Evolutionary conservation across 2,329 filamentous ascomycete species (phyloP).

Genomic region (Microsporum ferrugineum): DNA sequence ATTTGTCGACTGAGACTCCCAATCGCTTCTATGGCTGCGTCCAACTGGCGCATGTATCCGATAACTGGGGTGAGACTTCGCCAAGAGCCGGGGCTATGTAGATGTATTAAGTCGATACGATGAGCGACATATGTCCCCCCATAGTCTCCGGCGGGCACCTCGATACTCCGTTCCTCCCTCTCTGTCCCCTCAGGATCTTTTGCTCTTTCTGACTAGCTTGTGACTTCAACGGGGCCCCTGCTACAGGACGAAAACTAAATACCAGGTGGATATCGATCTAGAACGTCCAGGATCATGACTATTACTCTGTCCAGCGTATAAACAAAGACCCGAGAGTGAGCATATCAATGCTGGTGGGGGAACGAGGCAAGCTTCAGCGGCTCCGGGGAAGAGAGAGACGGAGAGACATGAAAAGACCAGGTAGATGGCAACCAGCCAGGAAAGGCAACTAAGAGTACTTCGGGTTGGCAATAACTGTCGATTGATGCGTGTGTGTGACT

Average conservation of each 20-base stretch:
- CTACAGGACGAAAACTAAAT: background rate
- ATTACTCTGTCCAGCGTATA: background rate
- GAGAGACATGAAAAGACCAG: background rate
- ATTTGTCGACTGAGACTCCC: background rate
- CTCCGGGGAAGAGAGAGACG: background rate
- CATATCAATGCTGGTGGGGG: background rate
- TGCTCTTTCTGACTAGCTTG: background rate
- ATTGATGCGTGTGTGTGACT: background rate
- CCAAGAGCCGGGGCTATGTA: background rate
- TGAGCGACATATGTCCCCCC: background rate
- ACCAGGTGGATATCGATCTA: background rate
- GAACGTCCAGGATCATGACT: background rate
- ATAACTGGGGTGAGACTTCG: background rate
- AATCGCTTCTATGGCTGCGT: background rate
- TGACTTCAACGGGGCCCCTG: slow-evolving; percentile 1
- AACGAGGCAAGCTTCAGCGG: background rate
- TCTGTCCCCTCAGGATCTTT: background rate
- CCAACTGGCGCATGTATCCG: background rate
- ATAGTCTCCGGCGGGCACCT: background rate
- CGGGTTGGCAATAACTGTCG: background rate
- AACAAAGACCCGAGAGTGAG: background rate
- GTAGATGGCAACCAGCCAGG: background rate
- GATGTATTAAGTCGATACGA: background rate
- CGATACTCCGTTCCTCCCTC: background rate
- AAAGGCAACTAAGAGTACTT: no score